A percentile compares a stretch with the other conserved stretches of the same genome.
Evolutionary conservation across 257 asterid genomes (phyloP).

Genomic region (Striga asiatica): DNA sequence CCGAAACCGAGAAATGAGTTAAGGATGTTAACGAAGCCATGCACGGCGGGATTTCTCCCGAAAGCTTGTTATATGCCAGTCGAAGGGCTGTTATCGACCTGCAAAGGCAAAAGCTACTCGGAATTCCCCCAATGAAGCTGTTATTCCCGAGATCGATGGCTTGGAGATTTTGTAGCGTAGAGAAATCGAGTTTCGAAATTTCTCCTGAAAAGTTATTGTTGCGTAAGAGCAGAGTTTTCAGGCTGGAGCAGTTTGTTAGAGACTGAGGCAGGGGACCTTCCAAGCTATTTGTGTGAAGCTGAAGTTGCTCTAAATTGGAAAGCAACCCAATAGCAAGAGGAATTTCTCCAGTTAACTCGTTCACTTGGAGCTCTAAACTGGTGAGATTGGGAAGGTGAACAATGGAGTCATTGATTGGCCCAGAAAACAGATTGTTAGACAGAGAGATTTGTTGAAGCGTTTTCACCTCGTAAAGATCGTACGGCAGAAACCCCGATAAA

Average conservation of each 20-base stretch:
- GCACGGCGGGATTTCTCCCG: constrained; percentile 40
- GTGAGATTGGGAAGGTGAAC: constrained; percentile 19
- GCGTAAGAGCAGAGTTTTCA: constrained; percentile 35
- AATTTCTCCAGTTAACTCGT: constrained; percentile 26
- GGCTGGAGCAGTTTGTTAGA: constrained; percentile 28
- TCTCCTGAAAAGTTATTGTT: constrained; percentile 39
- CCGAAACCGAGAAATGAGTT: constrained; percentile 27
- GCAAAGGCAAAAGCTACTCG: constrained; percentile 32
- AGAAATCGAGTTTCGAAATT: constrained; percentile 36
- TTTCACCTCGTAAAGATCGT: constrained; percentile 17
- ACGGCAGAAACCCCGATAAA: constrained; percentile 30
- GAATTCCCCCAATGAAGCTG: constrained; percentile 30
- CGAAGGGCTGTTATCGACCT: constrained; percentile 33
- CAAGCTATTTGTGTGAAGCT: constrained; percentile 38
- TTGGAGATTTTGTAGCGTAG: constrained; percentile 22
- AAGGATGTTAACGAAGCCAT: constrained; percentile 26
- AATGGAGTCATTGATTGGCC: constrained; percentile 22
- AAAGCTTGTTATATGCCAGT: constrained; percentile 27
- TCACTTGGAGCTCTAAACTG: constrained; percentile 32
- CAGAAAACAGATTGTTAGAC: constrained; percentile 29
- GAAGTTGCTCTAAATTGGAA: constrained; percentile 30
- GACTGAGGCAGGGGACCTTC: constrained; percentile 37
- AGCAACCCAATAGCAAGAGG: constrained; percentile 30
- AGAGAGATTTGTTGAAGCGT: constrained; percentile 26
- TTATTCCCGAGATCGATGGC: constrained; percentile 45